Percentiles rank a stretch among this genome's conserved stretches.
phyloP scores from a whole-genome alignment of 1,284 basidiomycete species.

The Ceratobasidium sp. region DNA sequence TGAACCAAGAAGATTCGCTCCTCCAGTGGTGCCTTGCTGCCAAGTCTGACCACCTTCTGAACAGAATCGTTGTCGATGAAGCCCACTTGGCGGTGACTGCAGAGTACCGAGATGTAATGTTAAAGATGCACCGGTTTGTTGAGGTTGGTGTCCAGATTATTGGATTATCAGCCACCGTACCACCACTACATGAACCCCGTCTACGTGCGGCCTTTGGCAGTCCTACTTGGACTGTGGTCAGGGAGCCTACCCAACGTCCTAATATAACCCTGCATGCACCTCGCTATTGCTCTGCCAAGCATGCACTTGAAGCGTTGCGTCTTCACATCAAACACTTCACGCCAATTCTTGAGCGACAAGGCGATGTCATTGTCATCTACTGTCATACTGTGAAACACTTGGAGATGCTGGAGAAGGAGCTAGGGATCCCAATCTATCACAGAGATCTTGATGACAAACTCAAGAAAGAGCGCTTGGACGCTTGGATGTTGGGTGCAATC shows the following conservation, averaged over 20 bases:
- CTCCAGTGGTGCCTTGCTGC: neutral
- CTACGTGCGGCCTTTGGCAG: neutral
- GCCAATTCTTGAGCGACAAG: neutral
- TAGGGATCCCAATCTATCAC: neutral
- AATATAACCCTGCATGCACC: neutral
- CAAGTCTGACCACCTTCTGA: neutral
- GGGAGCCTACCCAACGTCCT: slow-evolving; percentile 19
- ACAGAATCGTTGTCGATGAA: slow-evolving; percentile 15
- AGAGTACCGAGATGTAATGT: neutral
- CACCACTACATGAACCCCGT: neutral
- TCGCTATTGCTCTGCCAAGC: neutral
- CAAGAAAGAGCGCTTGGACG: no score
- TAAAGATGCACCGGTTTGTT: neutral
- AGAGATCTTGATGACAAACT: neutral
- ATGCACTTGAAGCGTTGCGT: neutral
- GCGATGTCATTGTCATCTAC: neutral
- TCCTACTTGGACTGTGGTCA: neutral
- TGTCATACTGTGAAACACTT: neutral
- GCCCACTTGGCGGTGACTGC: neutral
- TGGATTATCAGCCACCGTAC: neutral
- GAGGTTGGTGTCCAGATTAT: neutral
- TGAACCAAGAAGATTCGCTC: neutral
- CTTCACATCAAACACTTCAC: neutral
- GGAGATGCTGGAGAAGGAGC: neutral
- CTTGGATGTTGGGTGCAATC: neutral